A percentile compares a stretch with the other conserved stretches of the same genome.
Evolutionary conservation across 73 alveolate genomes (phyloP).

Genomic region (Effrenium voratum): DNA sequence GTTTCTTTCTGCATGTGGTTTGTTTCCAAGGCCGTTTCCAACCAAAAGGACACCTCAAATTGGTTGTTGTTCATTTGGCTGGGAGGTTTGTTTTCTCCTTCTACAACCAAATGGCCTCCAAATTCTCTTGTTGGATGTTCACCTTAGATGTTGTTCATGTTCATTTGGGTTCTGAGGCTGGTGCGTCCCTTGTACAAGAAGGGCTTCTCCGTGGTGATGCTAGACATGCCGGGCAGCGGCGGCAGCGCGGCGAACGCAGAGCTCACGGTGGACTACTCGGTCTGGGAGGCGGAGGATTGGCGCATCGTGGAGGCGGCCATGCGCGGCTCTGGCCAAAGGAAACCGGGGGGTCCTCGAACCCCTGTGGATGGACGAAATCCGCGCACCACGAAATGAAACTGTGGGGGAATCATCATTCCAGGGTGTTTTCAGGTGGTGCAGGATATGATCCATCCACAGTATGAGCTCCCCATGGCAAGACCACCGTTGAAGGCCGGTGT

Average conservation of each 20-base stretch:
- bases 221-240: constrained; percentile 23
- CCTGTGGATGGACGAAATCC: no score
- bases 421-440: no score
- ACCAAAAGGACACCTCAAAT: background rate
- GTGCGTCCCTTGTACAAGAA: constrained; percentile 35
- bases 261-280: background rate
- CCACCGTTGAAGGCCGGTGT: no score
- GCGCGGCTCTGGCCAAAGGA: no score
- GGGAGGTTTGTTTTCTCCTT: background rate
- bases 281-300: constrained; percentile 32
- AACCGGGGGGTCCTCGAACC: no score
- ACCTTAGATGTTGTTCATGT: no score
- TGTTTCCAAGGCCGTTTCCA: background rate
- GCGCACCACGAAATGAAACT: no score
- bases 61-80: background rate
- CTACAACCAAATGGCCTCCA: background rate
- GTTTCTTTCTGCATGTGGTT: no score
- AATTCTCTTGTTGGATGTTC: background rate
- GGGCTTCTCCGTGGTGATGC: constrained; percentile 49
- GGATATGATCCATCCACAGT: no score
- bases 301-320: constrained; percentile 39
- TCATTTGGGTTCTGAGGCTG: background rate
- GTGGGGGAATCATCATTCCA: no score
- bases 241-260: constrained; percentile 41
- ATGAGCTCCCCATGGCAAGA: no score